A percentile compares a stretch with the other conserved stretches of the same genome.
phyloP scores from a whole-genome alignment of 306 rosid species.

The Prinsepia uniflora region DNA sequence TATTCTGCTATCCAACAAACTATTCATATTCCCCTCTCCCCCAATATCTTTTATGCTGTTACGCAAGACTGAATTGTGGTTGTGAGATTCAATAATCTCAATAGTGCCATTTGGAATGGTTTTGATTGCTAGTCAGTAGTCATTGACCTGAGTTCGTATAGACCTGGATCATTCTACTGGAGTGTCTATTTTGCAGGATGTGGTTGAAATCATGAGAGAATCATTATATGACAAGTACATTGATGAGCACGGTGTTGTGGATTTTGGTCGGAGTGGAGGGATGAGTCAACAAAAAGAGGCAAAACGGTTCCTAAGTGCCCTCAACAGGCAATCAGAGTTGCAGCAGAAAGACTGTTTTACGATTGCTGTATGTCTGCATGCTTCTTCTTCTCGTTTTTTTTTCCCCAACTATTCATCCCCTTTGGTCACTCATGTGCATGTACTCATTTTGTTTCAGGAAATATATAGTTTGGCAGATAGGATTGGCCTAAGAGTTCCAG shows the following conservation, averaged over 20 bases:
- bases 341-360: conserved; percentile 82
- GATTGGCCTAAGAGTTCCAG: conserved; percentile 76
- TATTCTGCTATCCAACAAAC: background rate
- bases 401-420: conserved; percentile 6
- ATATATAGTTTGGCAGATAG: conserved; percentile 86
- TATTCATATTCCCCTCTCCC: background rate
- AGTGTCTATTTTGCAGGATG: conserved; percentile 60
- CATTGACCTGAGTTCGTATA: conserved; percentile 22
- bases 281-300: conserved; percentile 99
- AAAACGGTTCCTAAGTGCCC: conserved; percentile 83
- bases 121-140: background rate
- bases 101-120: background rate
- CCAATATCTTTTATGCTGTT: background rate
- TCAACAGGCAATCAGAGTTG: conserved; percentile 83
- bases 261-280: conserved; percentile 96
- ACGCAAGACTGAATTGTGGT: background rate
- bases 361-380: conserved; percentile 50
- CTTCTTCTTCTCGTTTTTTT: too few species aligned
- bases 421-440: conserved; percentile 7
- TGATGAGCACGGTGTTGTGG: conserved; percentile 88
- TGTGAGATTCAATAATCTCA: background rate
- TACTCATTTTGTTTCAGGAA: conserved; percentile 58
- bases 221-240: conserved; percentile 86
- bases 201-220: conserved; percentile 95
- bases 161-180: conserved; percentile 16